Conservation (phyloP, 148 eudicot genomes). For the Spergularia marina region DNA sequence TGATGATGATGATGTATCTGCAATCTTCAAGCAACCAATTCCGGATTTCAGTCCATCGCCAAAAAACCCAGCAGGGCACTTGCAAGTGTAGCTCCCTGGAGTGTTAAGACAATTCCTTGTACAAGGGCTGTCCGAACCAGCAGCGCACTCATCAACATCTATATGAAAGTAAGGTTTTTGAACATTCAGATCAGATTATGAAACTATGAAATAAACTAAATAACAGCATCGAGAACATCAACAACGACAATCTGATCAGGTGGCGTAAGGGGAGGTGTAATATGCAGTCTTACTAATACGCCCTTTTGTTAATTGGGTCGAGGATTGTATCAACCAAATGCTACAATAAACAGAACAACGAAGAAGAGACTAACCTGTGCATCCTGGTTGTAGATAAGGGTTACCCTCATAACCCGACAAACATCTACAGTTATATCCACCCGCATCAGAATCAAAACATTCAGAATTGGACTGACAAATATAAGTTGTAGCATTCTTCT, state of each 20-base stretch:
- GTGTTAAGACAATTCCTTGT: constrained; percentile 25
- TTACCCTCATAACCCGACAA: constrained; percentile 45
- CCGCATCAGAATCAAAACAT: constrained; percentile 30
- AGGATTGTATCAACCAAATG: too few relatives aligned
- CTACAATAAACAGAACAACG: neutral
- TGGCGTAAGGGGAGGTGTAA: neutral
- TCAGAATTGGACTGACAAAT: constrained; percentile 36
- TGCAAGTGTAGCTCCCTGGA: constrained; percentile 30
- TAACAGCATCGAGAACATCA: neutral
- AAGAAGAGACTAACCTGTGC: constrained; percentile 30
- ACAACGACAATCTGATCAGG: neutral
- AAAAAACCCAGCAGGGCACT: constrained; percentile 33
- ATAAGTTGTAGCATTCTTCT: constrained; percentile 21
- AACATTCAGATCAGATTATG: neutral
- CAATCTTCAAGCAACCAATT: constrained; percentile 21
- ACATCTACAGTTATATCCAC: constrained; percentile 45
- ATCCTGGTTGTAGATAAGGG: constrained; percentile 39
- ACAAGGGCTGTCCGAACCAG: constrained; percentile 28
- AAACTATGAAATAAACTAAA: neutral
- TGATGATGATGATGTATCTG: neutral
- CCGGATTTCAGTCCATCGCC: constrained; percentile 36
- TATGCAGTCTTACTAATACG: too few relatives aligned
- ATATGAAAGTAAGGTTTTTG: neutral
- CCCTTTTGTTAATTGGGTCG: too few relatives aligned
- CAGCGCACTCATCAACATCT: constrained; percentile 41